Evolutionary conservation across 805 yeast genomes (phyloP), one percentile per base, ranked within the genome.

Genomic region (Blastobotrys muscicola): DNA sequence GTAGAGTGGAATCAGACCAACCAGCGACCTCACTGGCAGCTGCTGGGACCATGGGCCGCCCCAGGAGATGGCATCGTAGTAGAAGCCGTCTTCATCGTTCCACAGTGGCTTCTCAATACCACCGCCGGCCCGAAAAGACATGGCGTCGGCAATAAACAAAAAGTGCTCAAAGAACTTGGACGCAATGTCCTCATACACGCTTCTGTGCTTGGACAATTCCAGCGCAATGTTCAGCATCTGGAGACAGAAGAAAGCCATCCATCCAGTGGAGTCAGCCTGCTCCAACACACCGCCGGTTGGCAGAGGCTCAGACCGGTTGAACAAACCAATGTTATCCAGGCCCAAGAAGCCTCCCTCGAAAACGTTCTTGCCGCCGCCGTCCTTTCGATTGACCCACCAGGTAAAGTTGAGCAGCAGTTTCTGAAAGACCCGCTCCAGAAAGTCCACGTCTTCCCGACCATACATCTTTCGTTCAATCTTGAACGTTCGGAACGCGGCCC

Each of bases 301-400:
- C 54, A 85, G 69, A 1, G 94, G 92, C 67, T 87, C 97, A 4
- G 94, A 83, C 60, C 97, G 74, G 63, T 87, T 87, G 68, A 87
- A 87, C 48, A 87, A 72, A 52, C 96, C 95, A 64, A 87, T 87
- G 64, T 87, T 87, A 66, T 87, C 97, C 46, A 87, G 69, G 6
- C 97, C 97, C 46, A 87, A 70, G 63, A 87, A 87, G 0, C 97
- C 97, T 49, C 97, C 97, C 65, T 85, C 94, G 59, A 89, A 87
- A 20, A 89, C 82, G 54, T 87, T 87, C 56, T 82, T 82, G 50
- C 96, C 96, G 49, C 79, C 82, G 3, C 72, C 62, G 64, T 87
- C 96, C 59, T 87, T 87, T 56, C 94, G 72, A 64, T 89, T 87
- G 46, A 89, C 95, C 97, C 97, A 87, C 97, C 97, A 87, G 15